phyloP scores from a whole-genome alignment of 164 flowering plant genomes.

The Stephania yunnanensis region DNA sequence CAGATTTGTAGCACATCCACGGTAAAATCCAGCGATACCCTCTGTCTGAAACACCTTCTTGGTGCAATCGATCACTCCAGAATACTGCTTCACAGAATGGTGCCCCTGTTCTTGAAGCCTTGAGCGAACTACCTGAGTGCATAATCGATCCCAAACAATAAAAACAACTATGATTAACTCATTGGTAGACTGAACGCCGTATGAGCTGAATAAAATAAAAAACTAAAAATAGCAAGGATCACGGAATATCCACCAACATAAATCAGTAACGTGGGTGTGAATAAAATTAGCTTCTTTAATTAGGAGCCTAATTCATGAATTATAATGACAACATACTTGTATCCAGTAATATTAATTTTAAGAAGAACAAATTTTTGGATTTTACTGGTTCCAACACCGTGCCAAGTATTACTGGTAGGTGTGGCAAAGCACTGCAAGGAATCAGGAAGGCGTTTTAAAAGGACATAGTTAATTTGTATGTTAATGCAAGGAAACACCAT shows the following conservation, averaged over 20 bases:
- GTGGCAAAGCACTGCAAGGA: not conserved
- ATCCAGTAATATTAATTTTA: not conserved
- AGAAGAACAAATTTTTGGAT: not conserved
- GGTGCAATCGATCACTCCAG: conserved; percentile 75
- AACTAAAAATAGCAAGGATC: not conserved
- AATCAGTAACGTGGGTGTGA: too few species aligned
- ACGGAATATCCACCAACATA: too few species aligned
- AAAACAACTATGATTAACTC: not conserved
- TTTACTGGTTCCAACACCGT: not conserved
- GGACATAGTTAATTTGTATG: not conserved
- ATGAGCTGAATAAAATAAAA: not conserved
- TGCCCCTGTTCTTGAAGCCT: conserved; percentile 95
- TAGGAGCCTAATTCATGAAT: too few species aligned
- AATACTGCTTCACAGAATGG: conserved; percentile 76
- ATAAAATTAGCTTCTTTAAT: not conserved
- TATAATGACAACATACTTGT: not conserved
- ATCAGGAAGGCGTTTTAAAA: not conserved
- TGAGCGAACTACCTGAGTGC: conserved; percentile 73
- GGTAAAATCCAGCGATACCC: conserved; percentile 83
- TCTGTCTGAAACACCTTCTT: conserved; percentile 70
- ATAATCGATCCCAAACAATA: not conserved
- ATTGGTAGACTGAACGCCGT: not conserved
- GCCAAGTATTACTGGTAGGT: not conserved
- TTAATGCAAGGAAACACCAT: not conserved
- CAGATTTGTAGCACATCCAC: conserved; percentile 94